phyloP scores from a whole-genome alignment of 1,139 yeast species.

The Kazachstania sp. region DNA sequence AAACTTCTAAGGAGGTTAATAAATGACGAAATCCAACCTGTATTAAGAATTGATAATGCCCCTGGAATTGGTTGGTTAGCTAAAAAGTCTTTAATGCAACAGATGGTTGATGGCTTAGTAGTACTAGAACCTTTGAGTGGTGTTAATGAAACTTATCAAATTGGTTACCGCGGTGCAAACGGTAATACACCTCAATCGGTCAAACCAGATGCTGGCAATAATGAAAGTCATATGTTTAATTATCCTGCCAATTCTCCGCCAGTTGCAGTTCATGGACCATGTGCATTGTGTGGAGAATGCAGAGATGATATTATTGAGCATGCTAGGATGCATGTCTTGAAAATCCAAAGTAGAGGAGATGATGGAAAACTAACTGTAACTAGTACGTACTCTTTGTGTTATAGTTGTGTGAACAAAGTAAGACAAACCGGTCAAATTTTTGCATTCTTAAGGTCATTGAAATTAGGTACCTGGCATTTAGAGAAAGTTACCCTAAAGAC shows the following conservation, averaged over 20 bases:
- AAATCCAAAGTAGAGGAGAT: constrained; percentile 29
- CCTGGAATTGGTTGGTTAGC: constrained; percentile 55
- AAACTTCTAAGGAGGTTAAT: constrained; percentile 59
- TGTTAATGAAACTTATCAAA: constrained; percentile 48
- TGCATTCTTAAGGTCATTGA: constrained; percentile 60
- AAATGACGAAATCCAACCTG: constrained; percentile 73
- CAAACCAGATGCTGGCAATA: constrained; percentile 6
- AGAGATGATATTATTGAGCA: constrained; percentile 64
- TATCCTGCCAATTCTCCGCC: constrained; percentile 47
- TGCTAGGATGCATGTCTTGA: constrained; percentile 66
- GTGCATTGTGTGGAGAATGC: constrained; percentile 75
- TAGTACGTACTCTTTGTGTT: constrained; percentile 65
- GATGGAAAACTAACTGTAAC: constrained; percentile 28
- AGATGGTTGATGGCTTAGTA: constrained; percentile 72
- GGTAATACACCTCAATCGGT: constrained; percentile 7
- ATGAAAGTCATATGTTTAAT: constrained; percentile 32
- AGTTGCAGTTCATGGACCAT: constrained; percentile 64
- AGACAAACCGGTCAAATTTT: constrained; percentile 74
- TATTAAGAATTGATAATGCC: constrained; percentile 50
- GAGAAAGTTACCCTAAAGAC: constrained; percentile 32
- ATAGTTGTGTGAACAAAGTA: constrained; percentile 68
- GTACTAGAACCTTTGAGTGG: constrained; percentile 84
- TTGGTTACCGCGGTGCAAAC: constrained; percentile 6
- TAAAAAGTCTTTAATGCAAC: constrained; percentile 51
- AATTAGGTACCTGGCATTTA: constrained; percentile 43